Conservation (phyloP, 1,284 basidiomycete species). For the Pterulicium gracile region DNA sequence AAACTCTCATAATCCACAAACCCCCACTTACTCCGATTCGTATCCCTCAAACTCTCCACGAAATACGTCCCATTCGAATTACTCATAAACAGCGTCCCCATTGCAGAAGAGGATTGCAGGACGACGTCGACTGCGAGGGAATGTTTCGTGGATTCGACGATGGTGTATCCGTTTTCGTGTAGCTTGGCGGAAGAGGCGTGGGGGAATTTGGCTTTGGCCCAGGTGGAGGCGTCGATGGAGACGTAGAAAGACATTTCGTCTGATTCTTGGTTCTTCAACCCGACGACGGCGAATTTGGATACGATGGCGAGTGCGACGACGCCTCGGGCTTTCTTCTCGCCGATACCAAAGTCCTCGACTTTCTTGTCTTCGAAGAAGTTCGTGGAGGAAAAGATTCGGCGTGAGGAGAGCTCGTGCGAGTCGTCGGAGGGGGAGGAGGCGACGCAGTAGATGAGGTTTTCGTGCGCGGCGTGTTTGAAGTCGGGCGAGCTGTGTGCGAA, state of each 20-base stretch:
- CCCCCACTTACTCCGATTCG: slow-evolving; percentile 80
- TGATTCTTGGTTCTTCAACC: slow-evolving; percentile 53
- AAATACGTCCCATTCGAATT: slow-evolving; percentile 95
- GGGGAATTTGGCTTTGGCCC: slow-evolving; percentile 81
- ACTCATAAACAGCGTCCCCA: slow-evolving; percentile 90
- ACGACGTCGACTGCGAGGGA: slow-evolving; percentile 93
- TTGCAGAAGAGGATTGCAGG: slow-evolving; percentile 53
- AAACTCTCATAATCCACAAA: slow-evolving; percentile 92
- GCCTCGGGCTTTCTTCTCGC: slow-evolving; percentile 66
- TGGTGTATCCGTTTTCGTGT: slow-evolving; percentile 88
- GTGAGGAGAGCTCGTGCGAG: slow-evolving; percentile 48
- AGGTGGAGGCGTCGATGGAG: slow-evolving; percentile 68
- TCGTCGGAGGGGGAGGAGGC: slow-evolving; percentile 57
- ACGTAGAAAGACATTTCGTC: slow-evolving; percentile 80
- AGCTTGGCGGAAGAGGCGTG: slow-evolving; percentile 73
- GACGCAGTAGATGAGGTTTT: slow-evolving; percentile 78
- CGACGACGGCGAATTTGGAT: slow-evolving; percentile 83
- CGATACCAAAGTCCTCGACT: slow-evolving; percentile 76
- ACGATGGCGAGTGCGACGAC: slow-evolving; percentile 86
- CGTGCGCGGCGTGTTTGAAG: slow-evolving; percentile 64
- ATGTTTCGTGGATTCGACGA: slow-evolving; percentile 88
- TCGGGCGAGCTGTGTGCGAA: slow-evolving; percentile 80
- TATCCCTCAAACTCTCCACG: slow-evolving; percentile 84
- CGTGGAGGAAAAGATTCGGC: slow-evolving; percentile 67
- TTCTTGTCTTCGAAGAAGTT: slow-evolving; percentile 72